phyloP scores from a whole-genome alignment of 176 grass and related monocot species.

The Carex kokanica region DNA sequence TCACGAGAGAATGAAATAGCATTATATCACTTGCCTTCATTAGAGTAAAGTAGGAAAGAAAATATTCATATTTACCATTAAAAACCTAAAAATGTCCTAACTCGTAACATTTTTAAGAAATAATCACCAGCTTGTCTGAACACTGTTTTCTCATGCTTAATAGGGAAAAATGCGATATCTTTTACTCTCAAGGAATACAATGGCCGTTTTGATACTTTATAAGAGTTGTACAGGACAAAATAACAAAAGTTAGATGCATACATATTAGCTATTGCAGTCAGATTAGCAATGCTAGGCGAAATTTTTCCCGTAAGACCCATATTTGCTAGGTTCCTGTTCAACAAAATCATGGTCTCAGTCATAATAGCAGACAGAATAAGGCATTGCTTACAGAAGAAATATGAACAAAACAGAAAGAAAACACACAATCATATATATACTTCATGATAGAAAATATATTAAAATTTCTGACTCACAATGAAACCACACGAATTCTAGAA shows the following conservation, averaged over 20 bases:
- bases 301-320: slow-evolving; percentile 66
- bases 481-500: slow-evolving; percentile 53
- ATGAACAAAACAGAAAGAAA: slow-evolving; percentile 13
- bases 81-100: background rate
- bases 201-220: background rate
- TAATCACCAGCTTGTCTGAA: background rate
- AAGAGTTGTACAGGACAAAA: background rate
- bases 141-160: background rate
- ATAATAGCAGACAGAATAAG: background rate
- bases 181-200: background rate
- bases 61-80: background rate
- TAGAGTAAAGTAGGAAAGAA: slow-evolving; percentile 15
- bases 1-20: slow-evolving; percentile 29
- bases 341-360: slow-evolving; percentile 25
- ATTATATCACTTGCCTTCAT: background rate
- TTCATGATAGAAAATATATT: slow-evolving; percentile 16
- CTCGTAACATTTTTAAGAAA: background rate
- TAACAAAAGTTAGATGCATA: slow-evolving; percentile 28
- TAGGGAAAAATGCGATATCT: background rate
- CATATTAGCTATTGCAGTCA: slow-evolving; percentile 78
- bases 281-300: slow-evolving; percentile 49
- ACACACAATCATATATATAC: slow-evolving; percentile 17
- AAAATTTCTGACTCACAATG: slow-evolving; percentile 58
- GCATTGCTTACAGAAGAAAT: background rate
- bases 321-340: slow-evolving; percentile 69